Base-by-base conservation (phyloP, 208 protist genomes). In the Wallacemonas collosoma region DNA sequence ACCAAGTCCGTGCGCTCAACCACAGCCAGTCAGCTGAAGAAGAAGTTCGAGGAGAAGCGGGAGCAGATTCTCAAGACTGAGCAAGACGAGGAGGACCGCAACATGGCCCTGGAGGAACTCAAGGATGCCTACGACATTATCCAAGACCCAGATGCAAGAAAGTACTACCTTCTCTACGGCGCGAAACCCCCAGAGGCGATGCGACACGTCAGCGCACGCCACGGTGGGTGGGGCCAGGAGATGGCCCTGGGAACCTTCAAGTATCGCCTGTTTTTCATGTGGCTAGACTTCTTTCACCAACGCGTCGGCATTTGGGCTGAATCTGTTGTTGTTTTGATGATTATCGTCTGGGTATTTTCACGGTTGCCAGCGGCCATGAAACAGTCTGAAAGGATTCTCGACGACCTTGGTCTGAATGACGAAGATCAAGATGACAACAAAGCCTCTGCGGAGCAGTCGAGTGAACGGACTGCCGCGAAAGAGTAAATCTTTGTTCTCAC, bases 141-240 rank as follows among this genome's bases (percentile, higher is more conserved):
- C 53, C 78, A 89, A 15, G 82, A 93, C 69, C 79, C 89, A 44
- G 91, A 97, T 38, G 89, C 89, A 3, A 73, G 87, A 51, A 92
- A 90, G 76, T 97, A 95, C 80, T 97, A 97, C 79, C 80, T 95
- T 50, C 79, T 97, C 15, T 97, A 97, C 71, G 93, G 91, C 15
- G 75, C 78, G 15, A 95, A 93, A 71, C 90, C 93, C 14, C 93
- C 93, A 17, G 89, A 92, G 76, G 61, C 85, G 55, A 95, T 97
- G 93, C 87, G 89, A 44, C 77, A 93, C 70, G 72, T 87, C 11
- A 89, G 87, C 60, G 78, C 89, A 17, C 80, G 83, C 41, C 84
- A 93, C 63, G 93, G 93, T 54, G 93, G 93, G 14, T 94, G 88
- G 90, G 93, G 93, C 41, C 90, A 95, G 78, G 89, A 95, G 51